Percentiles rank a stretch among this genome's conserved stretches.
Conservation (phyloP, 1,284 basidiomycete genomes). For the Boletus sp. region DNA sequence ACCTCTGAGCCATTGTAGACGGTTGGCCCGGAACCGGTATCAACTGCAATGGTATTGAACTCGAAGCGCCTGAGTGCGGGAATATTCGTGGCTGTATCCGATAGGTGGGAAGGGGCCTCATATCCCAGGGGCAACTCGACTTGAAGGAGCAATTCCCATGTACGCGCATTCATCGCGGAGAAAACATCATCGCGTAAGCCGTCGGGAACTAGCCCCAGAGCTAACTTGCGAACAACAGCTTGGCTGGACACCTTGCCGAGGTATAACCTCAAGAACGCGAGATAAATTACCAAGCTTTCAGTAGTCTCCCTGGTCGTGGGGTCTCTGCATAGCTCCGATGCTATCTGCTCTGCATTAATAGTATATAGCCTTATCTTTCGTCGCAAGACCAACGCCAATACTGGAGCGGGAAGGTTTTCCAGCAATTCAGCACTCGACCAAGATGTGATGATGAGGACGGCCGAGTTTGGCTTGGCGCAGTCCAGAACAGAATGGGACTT, state of each 20-base stretch:
- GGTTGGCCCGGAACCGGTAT: conserved; percentile 52
- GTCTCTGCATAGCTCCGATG: conserved; percentile 35
- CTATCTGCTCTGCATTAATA: conserved; percentile 52
- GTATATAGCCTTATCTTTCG: conserved; percentile 57
- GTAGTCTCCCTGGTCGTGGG: conserved; percentile 40
- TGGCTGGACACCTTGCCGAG: conserved; percentile 61
- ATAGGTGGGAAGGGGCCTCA: conserved; percentile 11
- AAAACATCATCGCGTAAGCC: conserved; percentile 45
- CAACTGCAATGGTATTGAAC: conserved; percentile 68
- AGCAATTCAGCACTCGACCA: conserved; percentile 64
- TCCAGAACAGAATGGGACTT: conserved; percentile 64
- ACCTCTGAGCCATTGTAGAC: conserved; percentile 62
- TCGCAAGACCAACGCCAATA: conserved; percentile 41
- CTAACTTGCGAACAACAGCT: conserved; percentile 50
- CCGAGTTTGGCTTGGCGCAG: conserved; percentile 55
- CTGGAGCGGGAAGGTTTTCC: conserved; percentile 49
- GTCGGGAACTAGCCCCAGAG: conserved; percentile 41
- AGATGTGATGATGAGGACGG: conserved; percentile 59
- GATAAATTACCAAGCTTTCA: conserved; percentile 54
- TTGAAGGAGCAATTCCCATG: conserved; percentile 60
- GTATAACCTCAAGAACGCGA: conserved; percentile 72
- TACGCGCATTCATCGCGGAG: conserved; percentile 44
- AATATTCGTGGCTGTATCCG: conserved; percentile 24
- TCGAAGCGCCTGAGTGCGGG: conserved; percentile 56
- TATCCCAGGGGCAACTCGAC: conserved; percentile 38